Conservation (phyloP, 768 basidiomycete species). For the Cystofilobasidium bisporidii region DNA sequence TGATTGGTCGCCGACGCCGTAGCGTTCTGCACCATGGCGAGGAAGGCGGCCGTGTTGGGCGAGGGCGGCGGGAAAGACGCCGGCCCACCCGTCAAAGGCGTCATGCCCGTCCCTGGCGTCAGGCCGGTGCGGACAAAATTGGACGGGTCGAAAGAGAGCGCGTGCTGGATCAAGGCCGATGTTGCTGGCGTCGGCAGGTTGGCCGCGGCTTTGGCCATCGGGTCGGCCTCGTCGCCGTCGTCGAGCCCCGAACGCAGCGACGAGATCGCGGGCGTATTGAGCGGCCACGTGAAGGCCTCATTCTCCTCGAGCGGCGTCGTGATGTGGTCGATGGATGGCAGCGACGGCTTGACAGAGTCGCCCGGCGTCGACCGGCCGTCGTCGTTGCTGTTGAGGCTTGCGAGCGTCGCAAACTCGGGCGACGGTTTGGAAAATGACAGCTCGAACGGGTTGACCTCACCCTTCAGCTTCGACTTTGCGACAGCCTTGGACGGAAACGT, state of each 20-base stretch:
- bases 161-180: slow-evolving; percentile 19
- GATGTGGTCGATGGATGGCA: slow-evolving; percentile 72
- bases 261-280: slow-evolving; percentile 37
- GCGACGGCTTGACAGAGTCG: slow-evolving; percentile 41
- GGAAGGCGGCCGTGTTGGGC: slow-evolving; percentile 82
- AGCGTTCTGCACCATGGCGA: slow-evolving; percentile 74
- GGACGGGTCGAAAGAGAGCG: slow-evolving; percentile 62
- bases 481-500: slow-evolving; percentile 18
- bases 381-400: slow-evolving; percentile 33
- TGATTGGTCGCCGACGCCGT: slow-evolving; percentile 32
- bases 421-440: slow-evolving; percentile 66
- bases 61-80: slow-evolving; percentile 70
- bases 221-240: slow-evolving; percentile 48
- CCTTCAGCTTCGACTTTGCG: slow-evolving; percentile 41
- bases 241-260: slow-evolving; percentile 75
- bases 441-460: slow-evolving; percentile 90
- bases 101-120: slow-evolving; percentile 51
- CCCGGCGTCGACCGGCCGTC: slow-evolving; percentile 4
- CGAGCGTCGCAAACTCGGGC: slow-evolving; percentile 34
- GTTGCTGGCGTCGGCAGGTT: background rate
- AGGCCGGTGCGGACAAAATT: slow-evolving; percentile 57
- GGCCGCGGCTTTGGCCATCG: slow-evolving; percentile 50
- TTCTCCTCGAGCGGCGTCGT: slow-evolving; percentile 45
- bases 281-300: slow-evolving; percentile 41
- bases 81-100: slow-evolving; percentile 46